Evolutionary conservation across 148 eudicot species (phyloP), one percentile per base, ranked within the genome.

Genomic region (Vaccinium myrtillus): DNA sequence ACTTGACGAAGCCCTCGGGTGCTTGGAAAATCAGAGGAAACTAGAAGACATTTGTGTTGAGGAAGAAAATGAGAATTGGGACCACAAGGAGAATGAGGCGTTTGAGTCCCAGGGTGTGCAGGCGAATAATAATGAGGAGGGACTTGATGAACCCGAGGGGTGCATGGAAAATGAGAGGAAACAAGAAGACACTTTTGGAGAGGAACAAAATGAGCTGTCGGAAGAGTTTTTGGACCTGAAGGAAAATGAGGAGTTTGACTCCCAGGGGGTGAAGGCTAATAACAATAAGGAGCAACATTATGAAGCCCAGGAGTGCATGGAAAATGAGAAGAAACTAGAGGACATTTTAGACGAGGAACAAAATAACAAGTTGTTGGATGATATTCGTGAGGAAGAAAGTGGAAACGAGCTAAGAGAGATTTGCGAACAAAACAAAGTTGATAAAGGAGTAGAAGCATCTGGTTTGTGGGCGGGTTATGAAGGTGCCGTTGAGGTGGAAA

Each of bases 391-490:
- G 74, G 73, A 81, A 59, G 90, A 87, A 84, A 48, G 71, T 85
- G 83, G 65, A 43, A 63, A 19, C 27, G 61, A 71, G 78, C 58
- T 73, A 48, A 36, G 54, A 87, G 77, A 78, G 58, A 84, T 63
- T 23, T 36, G 16, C 25, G 81, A 83, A 77, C 80, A 23, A 74
- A 89, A 84, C 58, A 89, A 80, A 87, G 69, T 48, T 87, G 88
- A 79, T 16, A 48, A 77, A 70, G 82, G 18, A 82, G 81, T 80
- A 59, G 84, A 90, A 84, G 91, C 88, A 81, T 86, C 70, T 83
- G 50, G 39, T 59, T 56, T 71, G 19, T 67, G 84, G 84, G 75
- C 74, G 25, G 91, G 54, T 50, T 73, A 61, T 85, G 87, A 87
- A 76, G 88, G 87, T 74, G 85, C 32, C 53, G 36, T 27, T 67